Evolutionary conservation across 139 green algal genomes (phyloP), one percentile per base, ranked within the genome.

Genomic region (Volvox africanus): DNA sequence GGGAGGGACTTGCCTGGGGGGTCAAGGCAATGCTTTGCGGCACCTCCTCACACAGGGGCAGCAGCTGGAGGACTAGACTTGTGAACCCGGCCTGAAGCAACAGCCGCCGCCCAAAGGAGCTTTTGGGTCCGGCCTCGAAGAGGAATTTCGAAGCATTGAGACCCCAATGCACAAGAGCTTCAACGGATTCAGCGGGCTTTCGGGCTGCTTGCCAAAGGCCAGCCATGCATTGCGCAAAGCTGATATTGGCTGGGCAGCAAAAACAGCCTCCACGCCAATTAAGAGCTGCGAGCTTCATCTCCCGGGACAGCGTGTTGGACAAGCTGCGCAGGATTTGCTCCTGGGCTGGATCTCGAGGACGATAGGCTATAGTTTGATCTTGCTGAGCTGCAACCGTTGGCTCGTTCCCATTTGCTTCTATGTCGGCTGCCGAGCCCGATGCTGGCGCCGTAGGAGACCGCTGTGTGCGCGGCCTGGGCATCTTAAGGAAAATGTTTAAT

Each of bases 1-100:
- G 65, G 65, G 65, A 12, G 44, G 44, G 24, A 55, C 83, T 77
- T 26, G 55, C 85, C 69, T 89, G 69, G 0, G 85, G 85, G 6
- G 85, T 89, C 68, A 89, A 68, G 37, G 61, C 32, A 36, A 89
- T 71, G 69, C 69, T 79, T 68, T 89, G 85, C 37, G 85, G 68
- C 28, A 89, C 69, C 69, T 89, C 85, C 18, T 71, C 69, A 36
- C 18, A 24, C 17, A 67, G 1, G 18, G 69, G 11, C 85, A 89
- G 37, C 69, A 82, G 28, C 28, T 35, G 37, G 37, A 71, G 37
- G 36, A 32, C 18, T 12, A 89, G 2, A 20, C 26, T 16, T 21
- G 78, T 21, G 85, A 82, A 89, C 36, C 85, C 85, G 36, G 37
- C 85, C 1, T 17, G 18, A 17, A 89, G 69, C 69, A 89, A 44